Conservation (phyloP, 495 filamentous ascomycete genomes). For the Thozetella sp. region DNA sequence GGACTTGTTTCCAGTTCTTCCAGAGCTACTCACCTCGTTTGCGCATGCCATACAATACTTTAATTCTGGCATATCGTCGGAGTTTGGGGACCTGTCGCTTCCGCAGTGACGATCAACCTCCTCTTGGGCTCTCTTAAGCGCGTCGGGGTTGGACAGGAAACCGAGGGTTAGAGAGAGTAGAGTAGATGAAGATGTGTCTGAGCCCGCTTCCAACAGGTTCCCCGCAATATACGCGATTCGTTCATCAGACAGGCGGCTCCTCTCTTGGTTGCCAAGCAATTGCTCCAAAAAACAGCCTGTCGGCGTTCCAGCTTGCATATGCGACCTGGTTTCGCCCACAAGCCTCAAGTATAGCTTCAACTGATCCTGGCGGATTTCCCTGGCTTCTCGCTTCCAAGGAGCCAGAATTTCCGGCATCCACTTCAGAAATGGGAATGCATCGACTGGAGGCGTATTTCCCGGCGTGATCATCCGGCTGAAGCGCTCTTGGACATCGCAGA, state of each 20-base stretch:
- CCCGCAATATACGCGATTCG: slow-evolving; percentile 33
- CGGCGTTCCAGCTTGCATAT: neutral
- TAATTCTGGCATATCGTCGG: neutral
- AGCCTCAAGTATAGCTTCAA: neutral
- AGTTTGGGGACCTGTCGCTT: neutral
- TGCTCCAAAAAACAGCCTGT: neutral
- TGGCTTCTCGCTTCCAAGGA: neutral
- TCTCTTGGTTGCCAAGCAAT: slow-evolving; percentile 13
- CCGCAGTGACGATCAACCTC: neutral
- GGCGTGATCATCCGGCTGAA: neutral
- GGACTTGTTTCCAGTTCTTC: slow-evolving; percentile 29
- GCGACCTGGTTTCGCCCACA: neutral
- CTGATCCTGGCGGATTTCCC: slow-evolving; percentile 18
- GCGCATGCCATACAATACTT: neutral
- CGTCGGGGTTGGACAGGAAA: slow-evolving; percentile 43
- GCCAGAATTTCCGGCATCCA: neutral
- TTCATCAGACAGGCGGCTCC: slow-evolving; percentile 22
- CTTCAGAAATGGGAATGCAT: neutral
- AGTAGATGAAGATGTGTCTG: slow-evolving; percentile 43
- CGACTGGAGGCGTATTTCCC: neutral
- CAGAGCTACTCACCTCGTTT: neutral
- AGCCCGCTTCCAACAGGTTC: slow-evolving; percentile 49
- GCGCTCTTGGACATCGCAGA: neutral
- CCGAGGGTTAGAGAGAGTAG: slow-evolving; percentile 58
- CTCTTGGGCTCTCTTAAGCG: neutral